phyloP scores from a whole-genome alignment of 78 protist genomes.

The Dictyostelium brefeldianum region DNA sequence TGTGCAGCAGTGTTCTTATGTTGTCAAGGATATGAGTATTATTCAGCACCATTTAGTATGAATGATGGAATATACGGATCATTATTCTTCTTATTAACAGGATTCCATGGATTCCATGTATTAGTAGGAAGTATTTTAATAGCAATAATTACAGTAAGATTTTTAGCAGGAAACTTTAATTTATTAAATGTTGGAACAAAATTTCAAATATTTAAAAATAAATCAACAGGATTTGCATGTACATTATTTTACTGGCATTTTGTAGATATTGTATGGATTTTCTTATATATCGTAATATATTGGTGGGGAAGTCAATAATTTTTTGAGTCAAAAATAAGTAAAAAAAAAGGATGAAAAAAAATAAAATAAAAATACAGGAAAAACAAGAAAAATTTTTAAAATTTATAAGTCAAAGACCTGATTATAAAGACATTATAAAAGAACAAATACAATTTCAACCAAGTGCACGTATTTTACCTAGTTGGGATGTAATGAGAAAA shows the following conservation, averaged over 20 bases:
- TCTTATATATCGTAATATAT: slow-evolving; percentile 27
- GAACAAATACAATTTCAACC: no score
- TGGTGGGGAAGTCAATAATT: not conserved
- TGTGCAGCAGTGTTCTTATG: slow-evolving; percentile 12
- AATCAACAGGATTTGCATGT: slow-evolving; percentile 32
- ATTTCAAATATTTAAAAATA: not conserved
- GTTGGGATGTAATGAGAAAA: no score
- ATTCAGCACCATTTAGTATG: no score
- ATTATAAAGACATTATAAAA: no score
- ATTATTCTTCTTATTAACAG: not conserved
- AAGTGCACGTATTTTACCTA: no score
- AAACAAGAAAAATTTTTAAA: no score
- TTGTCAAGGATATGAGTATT: not conserved
- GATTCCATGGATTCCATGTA: slow-evolving; percentile 5
- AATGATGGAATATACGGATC: not conserved
- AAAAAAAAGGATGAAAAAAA: not conserved
- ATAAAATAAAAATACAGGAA: no score
- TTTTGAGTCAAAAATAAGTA: not conserved
- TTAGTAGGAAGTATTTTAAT: slow-evolving; percentile 12
- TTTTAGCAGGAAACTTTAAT: slow-evolving; percentile 17
- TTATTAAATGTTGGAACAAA: not conserved
- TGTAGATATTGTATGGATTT: slow-evolving; percentile 20
- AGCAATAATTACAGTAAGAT: not conserved
- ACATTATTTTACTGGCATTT: slow-evolving; percentile 29
- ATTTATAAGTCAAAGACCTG: no score